Evolutionary conservation across 257 asterid genomes (phyloP), one percentile per base, ranked within the genome.

Genomic region (Agastache rugosa): DNA sequence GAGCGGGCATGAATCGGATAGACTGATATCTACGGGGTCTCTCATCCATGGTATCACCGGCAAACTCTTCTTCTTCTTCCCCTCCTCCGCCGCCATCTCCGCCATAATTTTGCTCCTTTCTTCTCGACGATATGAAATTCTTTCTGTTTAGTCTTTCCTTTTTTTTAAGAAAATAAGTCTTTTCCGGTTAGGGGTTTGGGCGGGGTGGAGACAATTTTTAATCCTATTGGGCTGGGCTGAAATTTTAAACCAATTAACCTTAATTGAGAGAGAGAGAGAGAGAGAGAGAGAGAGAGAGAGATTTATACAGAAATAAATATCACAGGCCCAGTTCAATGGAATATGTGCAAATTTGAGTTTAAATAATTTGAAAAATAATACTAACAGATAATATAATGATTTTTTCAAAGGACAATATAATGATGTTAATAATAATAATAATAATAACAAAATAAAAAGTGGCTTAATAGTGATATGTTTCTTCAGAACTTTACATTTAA

Each of bases 1-100:
- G 20, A 88, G 79, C 58, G 91, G 86, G 77, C 86, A 85, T 50
- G 87, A 77, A 20, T 81, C 86, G 27, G 73, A 66, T 53, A 74
- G 81, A 73, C 82, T 81, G 59, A 90, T 69, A 50, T 92, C 91
- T 10, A 92, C 63, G 66, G 96, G 97, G 78, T 76, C 85, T 82
- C 97, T 90, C 96, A 92, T 92, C 97, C 96, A 92, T 85, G 97
- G 91, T 77, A 90, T 67, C 74, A 86, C 86, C 17, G 96, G 89
- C 69, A 77, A 48, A 29, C 77, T 82, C 34, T 54, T 82, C 80
- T 69, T 78, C 42, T 35, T 56, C 77, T 78, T 72, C 45, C 29
- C 15, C 61, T 68, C 79, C 79, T 56, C 81, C 75, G 56, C 76
- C 76, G 51, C 76, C 76, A 25, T 59, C 61, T 41, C 64, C 62